Evolutionary conservation across 768 basidiomycete genomes (phyloP), one percentile per base, ranked within the genome.

Genomic region (Russula abietina): DNA sequence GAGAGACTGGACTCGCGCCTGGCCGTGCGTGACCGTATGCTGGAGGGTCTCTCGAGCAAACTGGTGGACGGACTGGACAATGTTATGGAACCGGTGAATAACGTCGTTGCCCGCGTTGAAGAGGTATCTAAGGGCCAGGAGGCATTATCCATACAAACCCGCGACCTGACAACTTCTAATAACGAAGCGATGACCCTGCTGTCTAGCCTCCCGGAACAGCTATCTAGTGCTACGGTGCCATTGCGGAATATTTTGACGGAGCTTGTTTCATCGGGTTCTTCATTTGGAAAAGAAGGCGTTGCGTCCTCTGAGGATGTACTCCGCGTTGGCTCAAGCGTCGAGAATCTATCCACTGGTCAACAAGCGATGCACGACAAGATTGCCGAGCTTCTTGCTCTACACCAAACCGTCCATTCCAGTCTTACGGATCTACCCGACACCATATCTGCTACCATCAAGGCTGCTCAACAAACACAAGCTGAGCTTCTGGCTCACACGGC

Each of bases 1-100:
- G 91, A 91, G 71, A 83, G 91, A 30, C 78, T 93, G 12, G 88
- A 92, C 68, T 87, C 91, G 12, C 83, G 90, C 22, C 79, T 93
- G 53, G 82, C 89, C 41, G 85, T 90, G 30, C 81, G 91, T 10
- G 91, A 93, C 72, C 85, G 86, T 69, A 72, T 81, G 7, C 81
- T 84, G 19, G 87, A 90, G 43, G 73, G 75, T 4, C 72, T 91
- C 50, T 77, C 82, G 1, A 71, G 73, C 30, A 86, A 78, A 66
- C 78, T 92, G 7, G 72, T 76, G 1, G 84, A 88, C 53, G 75
- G 79, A 39, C 73, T 91, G 0, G 74, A 77, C 3, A 74, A 71
- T 26, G 69, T 79, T 4, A 66, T 84, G 54, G 74, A 79, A 54
- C 76, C 80, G 12, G 48, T 79, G 59, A 75, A 55, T 70, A 77